Conservation (phyloP, 441 rosid genomes). For the Omphalea diandra region DNA sequence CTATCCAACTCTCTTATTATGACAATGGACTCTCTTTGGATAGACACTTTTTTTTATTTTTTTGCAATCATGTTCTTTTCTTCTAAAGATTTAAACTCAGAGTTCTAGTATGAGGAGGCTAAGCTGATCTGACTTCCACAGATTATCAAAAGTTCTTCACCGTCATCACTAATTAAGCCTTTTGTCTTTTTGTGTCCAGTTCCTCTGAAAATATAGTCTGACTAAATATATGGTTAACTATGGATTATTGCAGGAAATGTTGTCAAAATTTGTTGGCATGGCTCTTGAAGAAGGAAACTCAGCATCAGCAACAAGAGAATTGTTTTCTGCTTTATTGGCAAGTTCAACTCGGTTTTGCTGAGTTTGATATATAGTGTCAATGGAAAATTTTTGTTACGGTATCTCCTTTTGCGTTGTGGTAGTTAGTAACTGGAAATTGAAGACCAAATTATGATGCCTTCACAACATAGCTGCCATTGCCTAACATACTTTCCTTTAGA, state of each 20-base stretch:
- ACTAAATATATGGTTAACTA: not conserved
- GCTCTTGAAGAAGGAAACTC: conserved; percentile 28
- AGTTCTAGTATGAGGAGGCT: not conserved
- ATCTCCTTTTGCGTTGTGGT: not conserved
- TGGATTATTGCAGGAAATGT: conserved; percentile 26
- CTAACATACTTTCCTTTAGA: not conserved
- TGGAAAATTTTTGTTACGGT: not conserved
- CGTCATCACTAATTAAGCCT: not conserved
- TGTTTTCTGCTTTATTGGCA: conserved; percentile 21
- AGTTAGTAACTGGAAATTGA: not conserved
- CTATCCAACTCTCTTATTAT: not conserved
- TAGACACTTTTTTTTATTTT: not conserved
- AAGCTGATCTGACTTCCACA: not conserved
- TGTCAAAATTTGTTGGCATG: conserved; percentile 32
- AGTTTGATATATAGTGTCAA: not conserved
- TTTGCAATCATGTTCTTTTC: not conserved
- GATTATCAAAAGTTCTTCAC: not conserved
- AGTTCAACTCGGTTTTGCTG: not conserved
- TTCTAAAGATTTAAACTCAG: not conserved
- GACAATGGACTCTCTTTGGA: not conserved
- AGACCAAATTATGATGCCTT: no score
- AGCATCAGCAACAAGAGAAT: conserved; percentile 14
- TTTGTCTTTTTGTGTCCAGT: not conserved
- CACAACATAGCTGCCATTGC: not conserved
- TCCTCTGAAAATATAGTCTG: not conserved